These are phyloP conservation scores for Microbotryum intermedium DNA, from an alignment of 1,284 basidiomycete species.

Conservation along the genomic window DNA sequence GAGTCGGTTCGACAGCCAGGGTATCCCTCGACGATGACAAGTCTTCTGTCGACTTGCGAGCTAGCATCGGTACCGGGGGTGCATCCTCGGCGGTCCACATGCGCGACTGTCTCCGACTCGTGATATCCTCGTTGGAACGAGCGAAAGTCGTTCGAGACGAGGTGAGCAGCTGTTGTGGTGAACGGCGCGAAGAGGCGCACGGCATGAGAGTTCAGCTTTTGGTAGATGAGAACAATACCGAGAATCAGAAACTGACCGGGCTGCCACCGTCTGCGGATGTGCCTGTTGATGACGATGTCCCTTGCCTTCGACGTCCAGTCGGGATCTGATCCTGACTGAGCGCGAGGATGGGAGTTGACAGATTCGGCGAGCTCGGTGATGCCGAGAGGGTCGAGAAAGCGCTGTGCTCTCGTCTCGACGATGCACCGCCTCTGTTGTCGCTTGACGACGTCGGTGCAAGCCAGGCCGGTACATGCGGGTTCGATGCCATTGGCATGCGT, in stretches of 20 bases:
- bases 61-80: conserved; percentile 38
- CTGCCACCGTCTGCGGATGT: not conserved
- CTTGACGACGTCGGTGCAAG: not conserved
- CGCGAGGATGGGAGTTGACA: not conserved
- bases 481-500: not conserved
- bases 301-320: not conserved
- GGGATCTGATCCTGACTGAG: not conserved
- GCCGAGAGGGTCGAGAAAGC: too few species aligned
- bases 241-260: not conserved
- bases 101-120: not conserved
- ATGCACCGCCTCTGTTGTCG: not conserved
- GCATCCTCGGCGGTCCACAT: not conserved
- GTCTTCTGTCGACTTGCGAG: conserved; percentile 37
- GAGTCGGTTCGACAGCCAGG: conserved; percentile 36
- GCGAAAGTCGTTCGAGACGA: conserved; percentile 65
- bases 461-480: conserved; percentile 3
- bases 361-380: conserved; percentile 5
- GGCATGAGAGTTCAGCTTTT: not conserved
- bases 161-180: conserved; percentile 53
- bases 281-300: not conserved
- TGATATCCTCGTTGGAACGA: conserved; percentile 63
- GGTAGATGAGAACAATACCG: not conserved
- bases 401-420: too few species aligned
- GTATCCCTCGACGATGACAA: conserved; percentile 40
- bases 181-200: not conserved